These are phyloP conservation scores for Lodderomyces beijingensis DNA, from an alignment of 1,139 yeast genomes.

Conservation along the genomic window DNA sequence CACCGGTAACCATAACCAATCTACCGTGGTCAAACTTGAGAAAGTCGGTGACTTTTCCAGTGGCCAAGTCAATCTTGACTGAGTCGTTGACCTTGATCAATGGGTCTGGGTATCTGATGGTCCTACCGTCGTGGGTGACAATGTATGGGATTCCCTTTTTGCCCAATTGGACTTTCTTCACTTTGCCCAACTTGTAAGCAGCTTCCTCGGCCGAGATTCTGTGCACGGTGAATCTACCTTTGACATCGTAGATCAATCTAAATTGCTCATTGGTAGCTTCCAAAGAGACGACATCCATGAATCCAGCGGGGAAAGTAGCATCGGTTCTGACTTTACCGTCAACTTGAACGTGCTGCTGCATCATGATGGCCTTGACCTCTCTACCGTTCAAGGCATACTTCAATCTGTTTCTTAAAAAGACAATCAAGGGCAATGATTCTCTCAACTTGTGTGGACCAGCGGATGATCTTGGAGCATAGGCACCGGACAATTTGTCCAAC, in stretches of 20 bases:
- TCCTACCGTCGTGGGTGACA: slow-evolving; percentile 99
- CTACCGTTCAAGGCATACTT: slow-evolving; percentile 99
- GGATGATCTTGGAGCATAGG: slow-evolving; percentile 99
- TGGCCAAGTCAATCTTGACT: slow-evolving; percentile 90
- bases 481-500: slow-evolving; percentile 99
- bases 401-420: slow-evolving; percentile 98
- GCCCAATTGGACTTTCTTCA: slow-evolving; percentile 96
- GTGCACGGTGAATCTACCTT: slow-evolving; percentile 99
- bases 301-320: slow-evolving; percentile 97
- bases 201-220: slow-evolving; percentile 99
- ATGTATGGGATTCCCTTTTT: slow-evolving; percentile 97
- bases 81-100: slow-evolving; percentile 93
- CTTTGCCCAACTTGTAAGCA: slow-evolving; percentile 95
- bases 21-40: slow-evolving; percentile 95
- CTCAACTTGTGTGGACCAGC: slow-evolving; percentile 99
- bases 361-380: slow-evolving; percentile 97
- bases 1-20: slow-evolving; percentile 97
- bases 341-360: slow-evolving; percentile 99
- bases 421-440: slow-evolving; percentile 97
- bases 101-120: slow-evolving; percentile 99
- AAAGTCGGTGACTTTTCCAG: slow-evolving; percentile 90
- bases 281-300: slow-evolving; percentile 96
- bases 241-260: slow-evolving; percentile 96
- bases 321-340: slow-evolving; percentile 99
- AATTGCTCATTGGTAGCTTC: slow-evolving; percentile 99